Evolutionary conservation across 352 stramenopile genomes (phyloP), one percentile per base, ranked within the genome.

Genomic region (Phytophthora citricola): DNA sequence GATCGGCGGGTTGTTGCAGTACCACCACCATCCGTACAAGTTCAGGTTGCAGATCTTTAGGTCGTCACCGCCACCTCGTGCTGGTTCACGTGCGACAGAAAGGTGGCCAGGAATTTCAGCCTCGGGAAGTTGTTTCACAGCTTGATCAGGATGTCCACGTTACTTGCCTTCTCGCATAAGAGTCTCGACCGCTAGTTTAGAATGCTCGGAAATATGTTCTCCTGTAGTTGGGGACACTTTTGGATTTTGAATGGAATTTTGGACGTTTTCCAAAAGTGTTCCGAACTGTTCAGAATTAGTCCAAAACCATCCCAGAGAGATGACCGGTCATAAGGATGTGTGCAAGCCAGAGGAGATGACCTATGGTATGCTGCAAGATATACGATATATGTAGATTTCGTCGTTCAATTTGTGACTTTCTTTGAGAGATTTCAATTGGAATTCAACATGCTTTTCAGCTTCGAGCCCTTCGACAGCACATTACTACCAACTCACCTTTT

Each of bases 1-100:
- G 49, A 98, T 97, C 43, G 85, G 97, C 29, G 94, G 94, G 73
- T 98, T 98, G 81, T 98, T 98, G 77, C 91, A 98, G 81, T 97
- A 98, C 92, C 93, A 98, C 89, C 89, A 97, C 76, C 90, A 97
- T 29, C 95, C 95, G 75, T 98, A 98, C 27, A 98, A 61, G 61
- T 98, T 93, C 46, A 98, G 62, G 71, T 98, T 98, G 27, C 78
- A 72, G 72, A 98, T 98, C 78, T 98, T 98, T 93, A 94, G 56
- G 92, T 93, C 27, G 97, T 78, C 43, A 98, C 93, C 57, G 83
- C 94, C 43, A 96, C 91, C 75, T 98, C 91, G 73, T 98, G 95
- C 76, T 98, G 93, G 75, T 98, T 98, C 54, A 94, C 86, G 39
- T 85, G 79, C 24, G 87, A 97, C 22, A 98, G 63, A 69, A 98